Percentiles rank a stretch among this genome's conserved stretches.
These are phyloP conservation scores for Boletus sp. DNA, from an alignment of 768 basidiomycete species.

Conservation along the genomic window DNA sequence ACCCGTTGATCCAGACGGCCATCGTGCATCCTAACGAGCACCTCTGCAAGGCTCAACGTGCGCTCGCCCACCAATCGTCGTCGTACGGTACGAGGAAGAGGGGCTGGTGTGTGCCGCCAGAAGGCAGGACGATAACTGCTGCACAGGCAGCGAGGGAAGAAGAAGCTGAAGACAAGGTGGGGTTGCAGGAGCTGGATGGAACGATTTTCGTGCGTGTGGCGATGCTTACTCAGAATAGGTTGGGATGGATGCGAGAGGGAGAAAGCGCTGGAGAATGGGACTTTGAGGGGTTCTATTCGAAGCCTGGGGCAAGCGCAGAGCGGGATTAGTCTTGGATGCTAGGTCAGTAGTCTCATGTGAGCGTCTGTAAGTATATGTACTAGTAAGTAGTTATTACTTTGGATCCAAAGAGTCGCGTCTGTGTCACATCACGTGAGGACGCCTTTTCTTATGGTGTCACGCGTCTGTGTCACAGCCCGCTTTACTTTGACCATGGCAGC, in stretches of 20 bases:
- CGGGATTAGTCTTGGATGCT: background rate
- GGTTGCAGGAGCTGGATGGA: constrained; percentile 44
- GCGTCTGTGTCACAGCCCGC: background rate
- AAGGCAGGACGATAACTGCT: constrained; percentile 13
- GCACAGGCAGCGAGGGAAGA: constrained; percentile 20
- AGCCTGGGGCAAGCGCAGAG: background rate
- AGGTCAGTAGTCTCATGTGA: no score
- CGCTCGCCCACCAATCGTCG: constrained; percentile 42
- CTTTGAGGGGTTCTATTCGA: constrained; percentile 15
- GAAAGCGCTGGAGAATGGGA: constrained; percentile 26
- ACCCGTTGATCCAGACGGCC: constrained; percentile 48
- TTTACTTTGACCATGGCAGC: constrained; percentile 11
- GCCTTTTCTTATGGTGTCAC: background rate
- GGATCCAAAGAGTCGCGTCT: background rate
- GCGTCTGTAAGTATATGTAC: no score
- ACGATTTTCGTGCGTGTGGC: constrained; percentile 61
- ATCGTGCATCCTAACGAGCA: constrained; percentile 60
- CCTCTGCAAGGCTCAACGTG: constrained; percentile 44
- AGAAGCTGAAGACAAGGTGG: constrained; percentile 25
- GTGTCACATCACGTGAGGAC: background rate
- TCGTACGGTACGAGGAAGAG: constrained; percentile 40
- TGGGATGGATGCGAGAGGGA: constrained; percentile 42
- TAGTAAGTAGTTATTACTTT: no score
- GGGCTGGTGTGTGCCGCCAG: constrained; percentile 22
- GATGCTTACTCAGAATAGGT: constrained; percentile 42